Percentiles rank a stretch among this genome's conserved stretches.
Evolutionary conservation across 176 grass and related monocot genomes (phyloP).

Genomic region (Saccharum spontaneum): DNA sequence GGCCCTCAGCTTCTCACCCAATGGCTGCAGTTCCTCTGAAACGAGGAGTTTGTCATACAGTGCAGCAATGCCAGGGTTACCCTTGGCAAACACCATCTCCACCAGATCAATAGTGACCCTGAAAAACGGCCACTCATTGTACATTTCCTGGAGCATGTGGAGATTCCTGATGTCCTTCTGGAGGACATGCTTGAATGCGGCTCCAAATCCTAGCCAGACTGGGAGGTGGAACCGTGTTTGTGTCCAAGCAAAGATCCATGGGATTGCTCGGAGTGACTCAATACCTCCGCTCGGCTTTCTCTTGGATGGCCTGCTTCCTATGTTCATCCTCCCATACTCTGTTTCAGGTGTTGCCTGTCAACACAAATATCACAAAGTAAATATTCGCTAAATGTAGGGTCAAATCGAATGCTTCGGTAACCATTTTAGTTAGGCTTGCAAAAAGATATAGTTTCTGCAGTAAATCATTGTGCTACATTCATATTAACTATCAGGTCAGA

Average conservation of each 20-base stretch:
- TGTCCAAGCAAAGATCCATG: constrained; percentile 87
- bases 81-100: constrained; percentile 90
- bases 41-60: constrained; percentile 73
- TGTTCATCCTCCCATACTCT: constrained; percentile 89
- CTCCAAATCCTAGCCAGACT: constrained; percentile 74
- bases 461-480: background rate
- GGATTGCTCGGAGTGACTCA: constrained; percentile 79
- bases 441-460: background rate
- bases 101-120: constrained; percentile 80
- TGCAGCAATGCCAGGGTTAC: constrained; percentile 73
- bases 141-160: constrained; percentile 70
- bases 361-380: constrained; percentile 22
- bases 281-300: constrained; percentile 80
- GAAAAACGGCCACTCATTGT: constrained; percentile 80
- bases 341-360: constrained; percentile 71
- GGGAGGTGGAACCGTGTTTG: constrained; percentile 78
- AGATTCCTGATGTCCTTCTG: constrained; percentile 69
- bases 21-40: constrained; percentile 53
- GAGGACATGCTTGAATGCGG: constrained; percentile 64
- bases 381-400: background rate
- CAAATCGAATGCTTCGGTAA: background rate
- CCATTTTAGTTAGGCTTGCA: background rate
- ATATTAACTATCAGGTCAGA: background rate
- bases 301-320: constrained; percentile 79
- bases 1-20: constrained; percentile 56